phyloP scores from a whole-genome alignment of 2,329 filamentous ascomycete genomes.

The Macrophomina tecta region DNA sequence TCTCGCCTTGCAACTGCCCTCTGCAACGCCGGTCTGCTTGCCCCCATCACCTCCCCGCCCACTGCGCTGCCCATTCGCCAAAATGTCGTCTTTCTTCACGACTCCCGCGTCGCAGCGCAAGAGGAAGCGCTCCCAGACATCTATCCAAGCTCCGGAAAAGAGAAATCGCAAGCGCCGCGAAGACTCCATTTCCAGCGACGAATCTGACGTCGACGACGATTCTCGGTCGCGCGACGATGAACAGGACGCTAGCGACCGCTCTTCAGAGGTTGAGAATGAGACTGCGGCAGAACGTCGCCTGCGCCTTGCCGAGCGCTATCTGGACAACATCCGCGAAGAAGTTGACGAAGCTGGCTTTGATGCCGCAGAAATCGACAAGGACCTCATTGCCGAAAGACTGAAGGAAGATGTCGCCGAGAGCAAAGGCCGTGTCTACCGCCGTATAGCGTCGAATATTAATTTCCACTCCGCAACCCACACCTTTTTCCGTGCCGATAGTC shows the following conservation, averaged over 20 bases:
- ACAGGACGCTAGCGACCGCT: constrained; percentile 62
- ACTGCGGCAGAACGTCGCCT: constrained; percentile 88
- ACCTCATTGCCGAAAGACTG: constrained; percentile 87
- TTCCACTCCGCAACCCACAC: constrained; percentile 71
- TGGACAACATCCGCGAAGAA: constrained; percentile 86
- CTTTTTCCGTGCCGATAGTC: constrained; percentile 79
- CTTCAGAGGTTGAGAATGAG: constrained; percentile 75
- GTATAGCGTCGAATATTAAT: constrained; percentile 75
- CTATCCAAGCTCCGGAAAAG: constrained; percentile 65
- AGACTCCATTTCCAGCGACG: constrained; percentile 87
- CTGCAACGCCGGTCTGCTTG: background rate
- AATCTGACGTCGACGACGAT: constrained; percentile 67
- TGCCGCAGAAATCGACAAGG: constrained; percentile 89
- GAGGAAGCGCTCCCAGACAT: constrained; percentile 71
- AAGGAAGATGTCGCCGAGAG: constrained; percentile 91
- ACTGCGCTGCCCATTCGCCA: constrained; percentile 8
- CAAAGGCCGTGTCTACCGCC: constrained; percentile 87
- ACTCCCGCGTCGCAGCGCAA: constrained; percentile 86
- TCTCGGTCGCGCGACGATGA: constrained; percentile 53
- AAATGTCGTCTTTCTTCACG: constrained; percentile 81
- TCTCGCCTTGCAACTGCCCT: background rate
- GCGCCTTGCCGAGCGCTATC: constrained; percentile 87
- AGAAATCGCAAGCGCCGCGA: constrained; percentile 65
- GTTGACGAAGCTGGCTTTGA: constrained; percentile 84
- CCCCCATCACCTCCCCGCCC: background rate